Evolutionary conservation across 163 green algal genomes (phyloP).

Genomic region (Scenedesmus sp.): DNA sequence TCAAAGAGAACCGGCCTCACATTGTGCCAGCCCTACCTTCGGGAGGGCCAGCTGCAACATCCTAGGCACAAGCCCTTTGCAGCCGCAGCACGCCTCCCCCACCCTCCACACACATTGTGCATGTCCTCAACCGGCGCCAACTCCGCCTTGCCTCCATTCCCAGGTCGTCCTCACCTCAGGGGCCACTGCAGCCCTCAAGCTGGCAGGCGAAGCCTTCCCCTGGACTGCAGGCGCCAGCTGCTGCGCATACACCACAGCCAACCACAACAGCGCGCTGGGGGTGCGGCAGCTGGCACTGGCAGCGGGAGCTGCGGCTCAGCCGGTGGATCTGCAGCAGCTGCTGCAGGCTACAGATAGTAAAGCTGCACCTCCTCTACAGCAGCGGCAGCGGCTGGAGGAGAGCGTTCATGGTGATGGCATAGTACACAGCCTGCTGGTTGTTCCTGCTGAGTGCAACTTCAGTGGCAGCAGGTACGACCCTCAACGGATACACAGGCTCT

Average conservation of each 20-base stretch:
- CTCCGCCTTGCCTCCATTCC: no score
- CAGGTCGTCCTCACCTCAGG: constrained; percentile 80
- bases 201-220: constrained; percentile 77
- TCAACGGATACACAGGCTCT: not conserved
- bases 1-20: no score
- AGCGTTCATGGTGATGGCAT: not conserved
- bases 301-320: constrained; percentile 53
- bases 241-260: constrained; percentile 75
- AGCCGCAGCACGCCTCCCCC: no score
- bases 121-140: no score
- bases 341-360: not conserved
- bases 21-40: no score
- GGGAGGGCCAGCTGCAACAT: no score
- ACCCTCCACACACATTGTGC: no score
- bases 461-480: constrained; percentile 69
- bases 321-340: constrained; percentile 41
- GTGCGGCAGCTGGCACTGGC: constrained; percentile 73
- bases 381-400: constrained; percentile 28
- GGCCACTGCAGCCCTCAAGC: constrained; percentile 80
- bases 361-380: not conserved
- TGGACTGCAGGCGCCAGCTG: constrained; percentile 66
- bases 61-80: no score
- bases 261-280: constrained; percentile 91
- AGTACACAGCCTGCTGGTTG: constrained; percentile 70
- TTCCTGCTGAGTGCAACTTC: constrained; percentile 88